Percentiles rank a stretch among this genome's conserved stretches.
These are phyloP conservation scores for Nicotiana tabacum DNA, from an alignment of 257 asterid genomes.

Conservation along the genomic window DNA sequence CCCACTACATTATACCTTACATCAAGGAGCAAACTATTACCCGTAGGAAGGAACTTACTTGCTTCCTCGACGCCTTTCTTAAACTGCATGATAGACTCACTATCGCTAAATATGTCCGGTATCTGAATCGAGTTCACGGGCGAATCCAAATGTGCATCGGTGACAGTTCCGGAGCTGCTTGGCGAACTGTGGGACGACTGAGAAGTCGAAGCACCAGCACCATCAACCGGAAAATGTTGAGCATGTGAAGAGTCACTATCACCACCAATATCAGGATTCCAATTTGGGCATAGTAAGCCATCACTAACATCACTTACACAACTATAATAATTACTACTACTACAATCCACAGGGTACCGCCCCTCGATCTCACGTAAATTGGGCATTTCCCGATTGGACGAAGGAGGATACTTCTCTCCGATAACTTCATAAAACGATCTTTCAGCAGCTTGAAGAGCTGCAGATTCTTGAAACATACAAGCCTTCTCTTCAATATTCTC, in stretches of 20 bases:
- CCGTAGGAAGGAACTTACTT: constrained; percentile 52
- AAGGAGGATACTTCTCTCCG: constrained; percentile 42
- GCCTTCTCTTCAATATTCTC: constrained; percentile 72
- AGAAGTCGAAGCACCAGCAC: neutral
- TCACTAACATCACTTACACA: constrained; percentile 4
- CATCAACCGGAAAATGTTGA: neutral
- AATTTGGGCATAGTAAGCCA: constrained; percentile 33
- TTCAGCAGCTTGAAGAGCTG: constrained; percentile 80
- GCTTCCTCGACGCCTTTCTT: constrained; percentile 69
- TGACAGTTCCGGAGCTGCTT: constrained; percentile 5
- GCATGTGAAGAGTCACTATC: constrained; percentile 1
- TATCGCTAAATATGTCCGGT: constrained; percentile 30
- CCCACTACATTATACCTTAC: constrained; percentile 23
- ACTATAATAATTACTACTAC: neutral
- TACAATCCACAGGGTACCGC: constrained; percentile 17
- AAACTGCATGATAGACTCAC: constrained; percentile 49
- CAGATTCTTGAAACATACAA: constrained; percentile 71
- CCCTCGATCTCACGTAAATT: constrained; percentile 22
- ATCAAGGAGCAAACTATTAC: constrained; percentile 27
- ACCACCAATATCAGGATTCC: constrained; percentile 26
- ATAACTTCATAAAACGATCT: constrained; percentile 69
- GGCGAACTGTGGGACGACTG: constrained; percentile 11
- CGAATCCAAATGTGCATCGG: constrained; percentile 12
- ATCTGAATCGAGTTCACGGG: constrained; percentile 8
- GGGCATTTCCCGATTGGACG: constrained; percentile 24